Evolutionary conservation across 148 eudicot species (phyloP), one percentile per base, ranked within the genome.

Genomic region (Persicaria maculosa): DNA sequence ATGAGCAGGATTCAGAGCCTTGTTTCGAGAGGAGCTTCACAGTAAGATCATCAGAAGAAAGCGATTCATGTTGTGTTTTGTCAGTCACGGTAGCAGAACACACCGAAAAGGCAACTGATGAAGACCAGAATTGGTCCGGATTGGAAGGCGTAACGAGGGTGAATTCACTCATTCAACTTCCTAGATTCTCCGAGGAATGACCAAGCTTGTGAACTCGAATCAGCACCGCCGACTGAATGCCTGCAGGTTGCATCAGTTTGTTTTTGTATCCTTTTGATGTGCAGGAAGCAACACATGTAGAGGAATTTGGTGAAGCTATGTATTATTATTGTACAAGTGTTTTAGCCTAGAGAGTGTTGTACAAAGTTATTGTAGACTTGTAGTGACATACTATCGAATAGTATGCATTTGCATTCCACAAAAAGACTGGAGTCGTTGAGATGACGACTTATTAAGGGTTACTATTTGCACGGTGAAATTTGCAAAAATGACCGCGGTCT

Each of bases 131-230:
- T 62, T 95, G 98, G 98, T 89, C 92, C 0, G 96, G 97, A 65
- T 85, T 95, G 85, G 97, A 95, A 82, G 98, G 98, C 4, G 92
- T 92, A 16, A 92, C 98, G 40, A 84, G 96, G 12, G 98, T 95
- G 45, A 92, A 95, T 80, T 95, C 97, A 5, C 85, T 95, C 22
- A 96, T 95, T 82, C 98, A 95, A 69, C 97, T 95, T 72, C 97
- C 98, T 52, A 90, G 97, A 84, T 95, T 90, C 72, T 90, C 97
- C 0, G 88, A 85, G 67, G 98, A 90, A 77, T 83, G 76, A 76
- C 91, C 84, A 15, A 81, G 79, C 50, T 62, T 79, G 9, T 77
- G 50, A 19, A 31, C 19, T 65, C 9, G 19, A 65, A 36, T 65
- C 47, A 9, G 68, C 6, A 22, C 4, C 43, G 44, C 11, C 25